A percentile compares a stretch with the other conserved stretches of the same genome.
Evolutionary conservation across 768 basidiomycete species (phyloP).

Genomic region (Hericium erinaceus): DNA sequence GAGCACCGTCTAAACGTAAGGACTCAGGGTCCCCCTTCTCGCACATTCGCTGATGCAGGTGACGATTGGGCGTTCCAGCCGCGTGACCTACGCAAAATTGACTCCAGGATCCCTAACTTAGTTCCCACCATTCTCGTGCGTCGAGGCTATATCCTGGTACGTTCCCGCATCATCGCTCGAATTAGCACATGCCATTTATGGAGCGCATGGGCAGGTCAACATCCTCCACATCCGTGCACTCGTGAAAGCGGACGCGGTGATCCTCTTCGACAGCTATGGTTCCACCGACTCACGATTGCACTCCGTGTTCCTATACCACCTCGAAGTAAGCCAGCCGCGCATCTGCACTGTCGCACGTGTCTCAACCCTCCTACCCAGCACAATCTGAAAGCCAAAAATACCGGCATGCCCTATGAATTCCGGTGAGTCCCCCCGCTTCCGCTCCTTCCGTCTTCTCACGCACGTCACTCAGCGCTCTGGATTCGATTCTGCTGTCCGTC

Average conservation of each 20-base stretch:
- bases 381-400: conserved; percentile 66
- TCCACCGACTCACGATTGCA: conserved; percentile 80
- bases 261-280: conserved; percentile 89
- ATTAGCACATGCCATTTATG: neutral
- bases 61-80: conserved; percentile 39
- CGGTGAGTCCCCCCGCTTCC: conserved; percentile 36
- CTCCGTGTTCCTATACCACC: conserved; percentile 80
- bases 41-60: neutral
- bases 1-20: conserved; percentile 88
- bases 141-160: conserved; percentile 77
- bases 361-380: conserved; percentile 38
- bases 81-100: conserved; percentile 94
- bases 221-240: conserved; percentile 92
- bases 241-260: conserved; percentile 85
- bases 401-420: conserved; percentile 80
- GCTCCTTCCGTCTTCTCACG: conserved; percentile 12
- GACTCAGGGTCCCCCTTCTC: conserved; percentile 9
- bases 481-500: conserved; percentile 87
- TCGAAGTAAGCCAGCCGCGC: conserved; percentile 47
- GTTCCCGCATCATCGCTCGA: conserved; percentile 18
- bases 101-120: conserved; percentile 87
- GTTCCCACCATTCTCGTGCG: conserved; percentile 90
- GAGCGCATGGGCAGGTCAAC: conserved; percentile 53
- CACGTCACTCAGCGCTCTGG: conserved; percentile 60
- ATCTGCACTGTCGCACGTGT: conserved; percentile 6